phyloP scores from a whole-genome alignment of 257 asterid genomes.

The Ligustrum vulgare region DNA sequence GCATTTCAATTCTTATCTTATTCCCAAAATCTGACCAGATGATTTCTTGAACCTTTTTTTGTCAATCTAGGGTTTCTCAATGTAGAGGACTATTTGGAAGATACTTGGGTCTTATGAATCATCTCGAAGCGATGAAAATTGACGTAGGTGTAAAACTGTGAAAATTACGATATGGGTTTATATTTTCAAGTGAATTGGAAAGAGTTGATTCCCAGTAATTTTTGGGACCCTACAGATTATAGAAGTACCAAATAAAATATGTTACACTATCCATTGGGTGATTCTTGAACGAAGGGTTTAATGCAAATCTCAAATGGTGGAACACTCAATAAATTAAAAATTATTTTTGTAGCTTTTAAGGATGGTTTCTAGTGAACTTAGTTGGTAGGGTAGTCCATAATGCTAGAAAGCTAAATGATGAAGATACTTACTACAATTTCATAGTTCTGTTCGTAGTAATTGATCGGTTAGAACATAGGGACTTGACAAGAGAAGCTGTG shows the following conservation, averaged over 20 bases:
- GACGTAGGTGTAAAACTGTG: background rate
- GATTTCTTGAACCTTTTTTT: slow-evolving; percentile 16
- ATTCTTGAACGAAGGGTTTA: background rate
- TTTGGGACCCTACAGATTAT: background rate
- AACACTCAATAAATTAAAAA: background rate
- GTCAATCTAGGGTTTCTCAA: slow-evolving; percentile 14
- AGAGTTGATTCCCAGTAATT: too few relatives aligned
- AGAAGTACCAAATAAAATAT: too few relatives aligned
- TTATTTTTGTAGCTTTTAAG: background rate
- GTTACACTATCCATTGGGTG: background rate
- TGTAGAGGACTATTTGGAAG: slow-evolving; percentile 9
- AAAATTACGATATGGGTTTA: background rate
- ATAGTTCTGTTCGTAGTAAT: too few relatives aligned
- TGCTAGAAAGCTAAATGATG: background rate
- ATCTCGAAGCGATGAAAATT: background rate
- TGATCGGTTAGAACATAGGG: too few relatives aligned
- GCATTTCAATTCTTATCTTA: slow-evolving; percentile 1
- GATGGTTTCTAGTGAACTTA: background rate
- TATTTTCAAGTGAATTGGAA: background rate
- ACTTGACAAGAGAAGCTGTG: too few relatives aligned
- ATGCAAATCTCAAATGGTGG: background rate
- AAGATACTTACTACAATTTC: too few relatives aligned
- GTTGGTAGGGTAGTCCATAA: background rate
- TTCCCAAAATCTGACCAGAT: slow-evolving; percentile 12
- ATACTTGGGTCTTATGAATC: slow-evolving; percentile 18